Evolutionary conservation across 176 grass and related monocot species (phyloP), one percentile per base, ranked within the genome.

Genomic region (Bolboschoenus planiculmis): DNA sequence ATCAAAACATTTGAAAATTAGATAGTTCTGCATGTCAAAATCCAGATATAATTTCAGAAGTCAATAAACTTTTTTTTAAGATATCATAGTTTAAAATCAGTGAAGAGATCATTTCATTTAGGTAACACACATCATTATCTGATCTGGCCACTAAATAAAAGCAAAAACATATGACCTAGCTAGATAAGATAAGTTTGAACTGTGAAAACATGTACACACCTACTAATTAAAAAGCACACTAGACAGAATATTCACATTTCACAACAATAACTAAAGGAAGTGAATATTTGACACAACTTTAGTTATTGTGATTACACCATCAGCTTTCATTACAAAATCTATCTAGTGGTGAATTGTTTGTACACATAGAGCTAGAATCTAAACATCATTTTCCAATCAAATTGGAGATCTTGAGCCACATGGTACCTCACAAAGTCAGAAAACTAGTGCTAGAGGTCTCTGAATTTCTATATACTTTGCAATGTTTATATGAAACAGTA

Each of bases 271-370:
- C 24, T 47, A 21, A 76, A 50, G 10, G 71, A 29, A 76, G 2
- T 76, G 18, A 51, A 76, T 48, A 44, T 76, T 76, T 30, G 72
- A 76, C 72, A 76, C 72, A 51, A 76, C 71, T 50, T 75, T 51
- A 76, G 23, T 18, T 50, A 51, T 21, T 76, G 42, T 48, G 72
- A 16, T 50, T 18, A 10, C 2, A 51, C 14, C 44, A 51, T 76
- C 44, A 31, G 24, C 23, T 18, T 31, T 44, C 72, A 76, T 76
- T 76, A 18, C 26, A n/a, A 48, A 44, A 76, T 76, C 1, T 9
- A 51, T 51, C 11, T 76, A 9, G 72, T 51, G 44, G 72, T 51
- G 14, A 72, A 23, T 72, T 34, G 27, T 9, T 15, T 62, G 10
- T 62, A 62, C 6, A 2, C 20, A 29, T 3, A 61, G 26, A n/a